phyloP scores from a whole-genome alignment of 164 flowering plant genomes.

The Chimonanthus salicifolius region DNA sequence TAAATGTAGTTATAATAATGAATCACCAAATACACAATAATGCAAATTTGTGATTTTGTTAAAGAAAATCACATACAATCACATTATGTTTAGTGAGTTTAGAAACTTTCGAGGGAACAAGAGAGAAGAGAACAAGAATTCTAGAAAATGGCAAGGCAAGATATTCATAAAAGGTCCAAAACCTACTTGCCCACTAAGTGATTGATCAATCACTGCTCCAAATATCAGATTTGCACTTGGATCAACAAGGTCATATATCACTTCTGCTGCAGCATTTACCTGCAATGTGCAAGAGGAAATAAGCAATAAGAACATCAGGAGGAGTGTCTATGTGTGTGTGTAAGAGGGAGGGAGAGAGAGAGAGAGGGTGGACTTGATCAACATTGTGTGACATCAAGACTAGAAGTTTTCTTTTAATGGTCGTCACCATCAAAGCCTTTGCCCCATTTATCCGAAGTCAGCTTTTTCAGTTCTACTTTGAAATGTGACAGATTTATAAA shows the following conservation, averaged over 20 bases:
- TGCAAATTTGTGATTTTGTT: not conserved
- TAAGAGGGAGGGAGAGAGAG: no score
- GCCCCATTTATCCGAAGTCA: no score
- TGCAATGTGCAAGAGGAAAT: constrained; percentile 16
- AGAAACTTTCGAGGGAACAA: not conserved
- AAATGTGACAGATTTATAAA: no score
- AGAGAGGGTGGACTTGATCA: no score
- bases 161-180: not conserved
- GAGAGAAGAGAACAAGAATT: not conserved
- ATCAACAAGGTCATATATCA: constrained; percentile 91
- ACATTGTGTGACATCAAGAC: no score
- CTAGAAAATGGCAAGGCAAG: constrained; percentile 1
- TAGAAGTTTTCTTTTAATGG: no score
- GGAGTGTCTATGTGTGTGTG: no score
- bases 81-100: not conserved
- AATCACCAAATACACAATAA: not conserved
- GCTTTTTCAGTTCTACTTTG: no score
- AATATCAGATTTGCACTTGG: constrained; percentile 92
- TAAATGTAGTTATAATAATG: not conserved
- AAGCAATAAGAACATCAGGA: not conserved
- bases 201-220: constrained; percentile 90
- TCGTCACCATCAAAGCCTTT: no score
- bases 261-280: constrained; percentile 98
- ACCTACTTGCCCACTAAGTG: constrained; percentile 86
- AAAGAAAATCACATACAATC: not conserved